Percentiles rank a stretch among this genome's conserved stretches.
Evolutionary conservation across 495 filamentous ascomycete genomes (phyloP).

Genomic region (Stereocaulon alpinum): DNA sequence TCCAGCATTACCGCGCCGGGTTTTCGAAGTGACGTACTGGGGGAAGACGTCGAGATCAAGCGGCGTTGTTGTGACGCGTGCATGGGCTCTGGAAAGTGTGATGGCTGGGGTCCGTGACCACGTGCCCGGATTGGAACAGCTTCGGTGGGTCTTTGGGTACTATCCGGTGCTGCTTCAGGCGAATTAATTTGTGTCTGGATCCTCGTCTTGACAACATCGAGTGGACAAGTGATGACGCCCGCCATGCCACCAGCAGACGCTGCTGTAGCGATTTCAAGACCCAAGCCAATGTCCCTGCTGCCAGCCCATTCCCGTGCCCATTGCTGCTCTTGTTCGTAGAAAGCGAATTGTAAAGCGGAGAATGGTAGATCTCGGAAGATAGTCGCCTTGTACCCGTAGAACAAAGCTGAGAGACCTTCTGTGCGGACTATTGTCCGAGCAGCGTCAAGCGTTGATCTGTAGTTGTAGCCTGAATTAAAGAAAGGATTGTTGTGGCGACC

Average conservation of each 20-base stretch:
- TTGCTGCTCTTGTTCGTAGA: constrained; percentile 87
- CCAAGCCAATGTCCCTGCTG: constrained; percentile 68
- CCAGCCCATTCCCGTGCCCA: constrained; percentile 66
- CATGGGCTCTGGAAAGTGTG: neutral
- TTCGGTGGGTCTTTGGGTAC: constrained; percentile 7
- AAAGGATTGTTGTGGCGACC: constrained; percentile 89
- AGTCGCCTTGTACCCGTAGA: constrained; percentile 88
- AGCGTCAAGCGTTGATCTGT: constrained; percentile 68
- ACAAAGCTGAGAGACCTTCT: constrained; percentile 77
- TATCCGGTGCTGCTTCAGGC: constrained; percentile 9
- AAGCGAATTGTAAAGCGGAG: constrained; percentile 91
- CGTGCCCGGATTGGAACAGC: constrained; percentile 3
- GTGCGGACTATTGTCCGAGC: constrained; percentile 67
- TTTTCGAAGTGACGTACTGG: constrained; percentile 64
- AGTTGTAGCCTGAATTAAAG: constrained; percentile 91
- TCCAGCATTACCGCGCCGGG: constrained; percentile 68
- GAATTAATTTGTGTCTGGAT: constrained; percentile 88
- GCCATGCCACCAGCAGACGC: constrained; percentile 90
- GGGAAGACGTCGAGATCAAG: constrained; percentile 74
- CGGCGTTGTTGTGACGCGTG: constrained; percentile 27
- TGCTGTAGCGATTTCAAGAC: constrained; percentile 79
- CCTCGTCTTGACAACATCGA: constrained; percentile 95
- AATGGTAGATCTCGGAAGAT: constrained; percentile 92
- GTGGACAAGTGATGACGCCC: constrained; percentile 84
- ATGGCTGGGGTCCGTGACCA: neutral